Percentiles rank a stretch among this genome's conserved stretches.
These are phyloP conservation scores for Pyrenochaeta sp. DNA, from an alignment of 2,329 filamentous ascomycete genomes.

Conservation along the genomic window DNA sequence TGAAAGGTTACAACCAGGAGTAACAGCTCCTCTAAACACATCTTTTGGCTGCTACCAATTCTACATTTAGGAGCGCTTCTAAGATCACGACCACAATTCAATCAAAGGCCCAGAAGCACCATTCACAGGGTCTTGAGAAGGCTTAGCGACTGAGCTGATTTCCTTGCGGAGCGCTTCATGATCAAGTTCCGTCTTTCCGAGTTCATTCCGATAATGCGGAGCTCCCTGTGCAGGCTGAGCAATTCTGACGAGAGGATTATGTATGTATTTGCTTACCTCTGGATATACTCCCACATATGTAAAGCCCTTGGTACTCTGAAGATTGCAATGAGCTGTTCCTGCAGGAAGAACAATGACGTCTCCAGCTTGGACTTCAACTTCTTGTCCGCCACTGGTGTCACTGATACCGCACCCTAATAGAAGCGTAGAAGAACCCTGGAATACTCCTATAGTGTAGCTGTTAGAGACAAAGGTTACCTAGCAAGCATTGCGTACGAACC, in stretches of 20 bases:
- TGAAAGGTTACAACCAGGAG: no score
- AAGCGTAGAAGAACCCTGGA: background rate
- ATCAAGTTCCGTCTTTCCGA: background rate
- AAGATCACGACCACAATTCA: background rate
- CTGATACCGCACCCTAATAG: background rate
- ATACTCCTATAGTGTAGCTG: background rate
- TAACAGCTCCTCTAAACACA: no score
- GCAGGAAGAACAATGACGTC: constrained; percentile 6
- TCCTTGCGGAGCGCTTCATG: background rate
- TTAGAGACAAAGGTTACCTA: background rate
- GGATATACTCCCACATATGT: background rate
- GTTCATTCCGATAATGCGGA: constrained; percentile 3
- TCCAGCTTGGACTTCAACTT: background rate
- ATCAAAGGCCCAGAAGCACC: background rate
- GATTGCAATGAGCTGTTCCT: constrained; percentile 1
- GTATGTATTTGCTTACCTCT: background rate
- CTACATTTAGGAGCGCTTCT: background rate
- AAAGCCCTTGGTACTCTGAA: background rate
- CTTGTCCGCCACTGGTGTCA: background rate
- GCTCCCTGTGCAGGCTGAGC: background rate
- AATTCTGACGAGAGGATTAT: no score
- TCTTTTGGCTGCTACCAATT: background rate
- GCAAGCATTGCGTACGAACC: background rate
- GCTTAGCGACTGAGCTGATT: background rate
- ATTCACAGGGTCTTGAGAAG: constrained; percentile 3